Base-by-base conservation (phyloP, 805 yeast genomes). In the Wickerhamiella occidentalis region DNA sequence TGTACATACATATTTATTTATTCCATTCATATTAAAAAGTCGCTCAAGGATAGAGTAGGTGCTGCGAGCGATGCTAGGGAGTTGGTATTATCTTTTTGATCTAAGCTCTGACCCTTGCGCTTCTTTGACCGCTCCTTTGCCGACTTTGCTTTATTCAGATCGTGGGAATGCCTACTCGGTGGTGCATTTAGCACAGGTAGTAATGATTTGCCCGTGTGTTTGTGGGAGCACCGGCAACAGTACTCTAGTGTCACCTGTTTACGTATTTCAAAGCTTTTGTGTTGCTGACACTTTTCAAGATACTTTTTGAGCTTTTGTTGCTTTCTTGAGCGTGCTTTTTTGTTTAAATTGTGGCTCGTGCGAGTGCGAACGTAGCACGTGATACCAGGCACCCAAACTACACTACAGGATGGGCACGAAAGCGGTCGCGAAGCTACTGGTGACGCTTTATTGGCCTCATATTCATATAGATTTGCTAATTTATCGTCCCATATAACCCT, bases 311-410 rank as follows among this genome's bases (percentile, higher is more conserved):
- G 19, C n/a, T 43, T 42, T 13, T 18, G 13, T 3, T 19, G 15
- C 11, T 22, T 23, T 19, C 22, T 42, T 15, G 2, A 7, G 8
- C 51, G 22, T 15, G 42, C 35, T 21, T 29, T 25, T 28, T 48
- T 48, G 36, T 37, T 42, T 19, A 25, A n/a, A 19, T 45, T 36
- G n/a, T 26, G 35, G 43, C 15, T 42, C 13, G 47, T 35, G 29
- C 11, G 11, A 8, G 38, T 9, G n/a, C 47, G 25, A 7, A 23
- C 40, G 11, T 23, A 18, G 47, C 51, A 48, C 28, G 51, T 48
- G 35, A 41, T 22, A 5, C 44, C 51, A 19, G 51, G 51, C 2
- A 48, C 35, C 47, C 51, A 43, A 6, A 48, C 17, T 7, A 13
- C 28, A n/a, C 18, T 19, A 30, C 51, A 48, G 2, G 29, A 15